A percentile compares a stretch with the other conserved stretches of the same genome.
Evolutionary conservation across 129 eudicot species (phyloP).

Genomic region (Helianthus tuberosus): DNA sequence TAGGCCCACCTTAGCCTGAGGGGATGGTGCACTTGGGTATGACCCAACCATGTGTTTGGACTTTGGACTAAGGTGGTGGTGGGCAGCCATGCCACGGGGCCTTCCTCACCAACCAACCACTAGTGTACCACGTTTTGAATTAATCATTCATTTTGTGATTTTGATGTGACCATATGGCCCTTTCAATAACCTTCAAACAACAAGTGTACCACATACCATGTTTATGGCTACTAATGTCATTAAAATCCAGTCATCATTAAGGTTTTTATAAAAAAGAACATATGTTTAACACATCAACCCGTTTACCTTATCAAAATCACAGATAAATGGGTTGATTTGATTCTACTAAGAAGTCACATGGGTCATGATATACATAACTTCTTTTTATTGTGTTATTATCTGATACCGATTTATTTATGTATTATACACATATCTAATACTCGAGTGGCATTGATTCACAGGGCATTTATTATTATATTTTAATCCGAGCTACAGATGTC

Average conservation of each 20-base stretch:
- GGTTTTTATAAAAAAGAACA: background rate
- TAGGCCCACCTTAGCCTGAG: slow-evolving; percentile 36
- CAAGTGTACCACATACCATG: slow-evolving; percentile 7
- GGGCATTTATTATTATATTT: too few relatives aligned
- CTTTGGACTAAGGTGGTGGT: background rate
- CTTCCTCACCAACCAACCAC: slow-evolving; percentile 25
- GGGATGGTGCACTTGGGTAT: slow-evolving; percentile 25
- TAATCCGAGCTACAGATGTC: too few relatives aligned
- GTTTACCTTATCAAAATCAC: background rate
- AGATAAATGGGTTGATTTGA: background rate
- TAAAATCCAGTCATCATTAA: background rate
- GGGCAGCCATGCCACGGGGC: slow-evolving; percentile 23
- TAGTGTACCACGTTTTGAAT: background rate
- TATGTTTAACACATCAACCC: background rate
- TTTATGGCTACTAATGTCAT: slow-evolving; percentile 11
- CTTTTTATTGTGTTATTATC: background rate
- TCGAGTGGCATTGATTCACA: too few relatives aligned
- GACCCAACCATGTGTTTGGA: slow-evolving; percentile 35
- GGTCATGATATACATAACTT: too few relatives aligned
- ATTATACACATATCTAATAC: too few relatives aligned
- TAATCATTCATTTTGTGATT: background rate
- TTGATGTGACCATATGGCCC: slow-evolving; percentile 14
- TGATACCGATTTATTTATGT: background rate
- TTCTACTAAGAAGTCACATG: too few relatives aligned
- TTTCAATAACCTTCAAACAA: slow-evolving; percentile 23